phyloP scores from a whole-genome alignment of 768 basidiomycete species.

The Pulveroboletus frians region DNA sequence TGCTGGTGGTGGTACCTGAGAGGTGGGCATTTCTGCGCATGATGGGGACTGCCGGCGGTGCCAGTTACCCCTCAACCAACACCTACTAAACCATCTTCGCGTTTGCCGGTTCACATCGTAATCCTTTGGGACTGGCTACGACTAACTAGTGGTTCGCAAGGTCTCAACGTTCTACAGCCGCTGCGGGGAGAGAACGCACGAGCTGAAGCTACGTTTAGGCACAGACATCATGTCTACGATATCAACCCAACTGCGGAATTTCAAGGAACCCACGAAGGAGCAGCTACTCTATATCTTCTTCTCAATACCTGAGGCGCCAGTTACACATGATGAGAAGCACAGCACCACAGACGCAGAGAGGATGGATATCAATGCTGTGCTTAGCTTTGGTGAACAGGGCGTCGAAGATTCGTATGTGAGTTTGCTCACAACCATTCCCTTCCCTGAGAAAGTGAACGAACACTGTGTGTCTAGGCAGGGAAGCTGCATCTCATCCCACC shows the following conservation, averaged over 20 bases:
- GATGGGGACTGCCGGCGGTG: constrained; percentile 7
- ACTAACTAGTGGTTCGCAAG: not conserved
- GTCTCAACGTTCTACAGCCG: not conserved
- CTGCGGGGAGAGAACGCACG: not conserved
- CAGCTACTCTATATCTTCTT: constrained; percentile 83
- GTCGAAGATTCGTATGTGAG: constrained; percentile 91
- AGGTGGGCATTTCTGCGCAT: constrained; percentile 2
- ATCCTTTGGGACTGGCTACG: constrained; percentile 3
- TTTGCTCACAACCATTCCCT: constrained; percentile 15
- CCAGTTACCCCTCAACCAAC: constrained; percentile 10
- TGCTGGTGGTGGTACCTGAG: not conserved
- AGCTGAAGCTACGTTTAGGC: constrained; percentile 3
- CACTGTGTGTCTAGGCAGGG: constrained; percentile 58
- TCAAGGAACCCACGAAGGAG: constrained; percentile 90
- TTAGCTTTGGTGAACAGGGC: constrained; percentile 73
- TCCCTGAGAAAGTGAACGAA: not conserved
- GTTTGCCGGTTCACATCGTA: not conserved
- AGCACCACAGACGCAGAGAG: constrained; percentile 45
- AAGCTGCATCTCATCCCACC: constrained; percentile 85
- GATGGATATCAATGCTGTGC: constrained; percentile 87
- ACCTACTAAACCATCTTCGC: not conserved
- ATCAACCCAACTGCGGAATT: constrained; percentile 81
- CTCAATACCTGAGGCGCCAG: constrained; percentile 56
- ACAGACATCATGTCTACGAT: constrained; percentile 62
- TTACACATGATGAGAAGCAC: constrained; percentile 22